A percentile compares a stretch with the other conserved stretches of the same genome.
Conservation (phyloP, 1,284 basidiomycete species). For the Cryptococcus sp. region DNA sequence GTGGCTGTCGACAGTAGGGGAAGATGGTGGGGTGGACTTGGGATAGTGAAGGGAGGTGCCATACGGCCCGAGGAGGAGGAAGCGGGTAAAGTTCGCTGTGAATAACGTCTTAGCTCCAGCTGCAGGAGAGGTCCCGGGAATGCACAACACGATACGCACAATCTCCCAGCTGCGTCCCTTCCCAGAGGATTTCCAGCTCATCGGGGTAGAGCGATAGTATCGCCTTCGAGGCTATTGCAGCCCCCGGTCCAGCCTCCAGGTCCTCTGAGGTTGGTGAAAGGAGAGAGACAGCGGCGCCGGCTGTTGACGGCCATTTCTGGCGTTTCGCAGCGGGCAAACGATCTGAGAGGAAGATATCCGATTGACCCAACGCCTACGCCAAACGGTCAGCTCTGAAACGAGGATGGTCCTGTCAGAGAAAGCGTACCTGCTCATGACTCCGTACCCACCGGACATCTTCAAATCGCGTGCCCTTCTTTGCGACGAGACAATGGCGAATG, state of each 20-base stretch:
- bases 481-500: slow-evolving; percentile 47
- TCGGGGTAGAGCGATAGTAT: slow-evolving; percentile 26
- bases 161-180: slow-evolving; percentile 42
- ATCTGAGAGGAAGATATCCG: slow-evolving; percentile 29
- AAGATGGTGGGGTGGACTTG: too few species aligned
- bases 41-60: too few species aligned
- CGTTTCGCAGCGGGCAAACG: slow-evolving; percentile 35
- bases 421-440: slow-evolving; percentile 46
- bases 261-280: slow-evolving; percentile 17
- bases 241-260: slow-evolving; percentile 21
- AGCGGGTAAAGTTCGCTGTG: slow-evolving; percentile 48
- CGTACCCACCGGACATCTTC: slow-evolving; percentile 40
- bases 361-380: slow-evolving; percentile 48
- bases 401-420: not conserved
- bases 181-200: slow-evolving; percentile 34
- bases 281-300: slow-evolving; percentile 39
- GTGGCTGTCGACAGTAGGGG: too few species aligned
- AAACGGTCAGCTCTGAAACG: not conserved
- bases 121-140: too few species aligned
- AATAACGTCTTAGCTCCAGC: too few species aligned
- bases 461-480: slow-evolving; percentile 26
- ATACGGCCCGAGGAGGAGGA: slow-evolving; percentile 32
- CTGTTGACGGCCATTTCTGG: slow-evolving; percentile 38
- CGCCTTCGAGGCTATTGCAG: slow-evolving; percentile 45
- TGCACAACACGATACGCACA: slow-evolving; percentile 26